These are phyloP conservation scores for Brettanomyces naardenensis DNA, from an alignment of 805 yeast genomes.

Conservation along the genomic window DNA sequence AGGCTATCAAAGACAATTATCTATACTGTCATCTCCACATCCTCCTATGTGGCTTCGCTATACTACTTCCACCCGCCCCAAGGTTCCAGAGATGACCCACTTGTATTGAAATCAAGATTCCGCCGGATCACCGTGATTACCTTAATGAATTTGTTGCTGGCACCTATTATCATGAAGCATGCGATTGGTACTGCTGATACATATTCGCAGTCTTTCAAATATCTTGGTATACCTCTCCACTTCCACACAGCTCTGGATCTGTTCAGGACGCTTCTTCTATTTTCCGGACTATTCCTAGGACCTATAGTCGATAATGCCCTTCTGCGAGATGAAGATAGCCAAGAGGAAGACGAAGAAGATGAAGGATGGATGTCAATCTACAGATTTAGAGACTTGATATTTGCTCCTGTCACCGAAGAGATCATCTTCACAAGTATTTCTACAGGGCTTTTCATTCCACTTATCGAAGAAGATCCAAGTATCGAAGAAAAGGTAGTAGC, in stretches of 20 bases:
- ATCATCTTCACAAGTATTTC: conserved; percentile 48
- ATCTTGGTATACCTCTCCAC: conserved; percentile 13
- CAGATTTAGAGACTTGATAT: conserved; percentile 39
- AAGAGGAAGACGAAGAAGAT: no score
- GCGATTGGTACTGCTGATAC: conserved; percentile 10
- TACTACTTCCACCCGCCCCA: conserved; percentile 19
- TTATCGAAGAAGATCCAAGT: not conserved
- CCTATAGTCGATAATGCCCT: conserved; percentile 38
- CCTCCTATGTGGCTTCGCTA: conserved; percentile 38
- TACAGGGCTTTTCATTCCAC: conserved; percentile 9
- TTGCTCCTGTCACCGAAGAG: conserved; percentile 80
- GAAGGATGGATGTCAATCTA: not conserved
- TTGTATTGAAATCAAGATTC: conserved; percentile 35
- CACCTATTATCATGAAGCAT: conserved; percentile 25
- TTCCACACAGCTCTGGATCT: not conserved
- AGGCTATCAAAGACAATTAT: no score
- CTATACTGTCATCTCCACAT: conserved; percentile 14
- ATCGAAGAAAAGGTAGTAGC: conserved; percentile 17
- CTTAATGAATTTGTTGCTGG: conserved; percentile 19
- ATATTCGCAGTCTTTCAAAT: conserved; percentile 1
- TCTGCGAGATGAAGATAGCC: no score
- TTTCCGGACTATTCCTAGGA: conserved; percentile 26
- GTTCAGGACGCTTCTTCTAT: conserved; percentile 11
- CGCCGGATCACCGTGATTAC: conserved; percentile 29
- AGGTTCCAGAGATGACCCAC: conserved; percentile 33